These are phyloP conservation scores for Mesembryanthemum crystallinum DNA, from an alignment of 148 eudicot species.

Conservation along the genomic window DNA sequence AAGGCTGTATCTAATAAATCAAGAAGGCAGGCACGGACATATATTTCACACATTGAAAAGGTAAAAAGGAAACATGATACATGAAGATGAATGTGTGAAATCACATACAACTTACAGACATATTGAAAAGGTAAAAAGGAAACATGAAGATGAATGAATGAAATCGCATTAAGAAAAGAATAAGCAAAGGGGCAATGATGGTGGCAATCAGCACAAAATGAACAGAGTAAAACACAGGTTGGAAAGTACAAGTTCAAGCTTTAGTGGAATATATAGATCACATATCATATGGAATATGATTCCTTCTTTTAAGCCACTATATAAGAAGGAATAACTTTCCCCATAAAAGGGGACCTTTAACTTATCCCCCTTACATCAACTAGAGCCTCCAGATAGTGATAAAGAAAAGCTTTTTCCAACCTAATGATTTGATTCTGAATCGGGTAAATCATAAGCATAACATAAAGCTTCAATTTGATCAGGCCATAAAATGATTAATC, in stretches of 20 bases:
- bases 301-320: conserved; percentile 42
- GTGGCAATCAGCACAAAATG: neutral
- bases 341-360: conserved; percentile 18
- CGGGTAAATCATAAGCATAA: conserved; percentile 19
- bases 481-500: neutral
- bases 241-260: conserved; percentile 25
- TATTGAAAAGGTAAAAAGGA: neutral
- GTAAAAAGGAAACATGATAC: neutral
- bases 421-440: conserved; percentile 22
- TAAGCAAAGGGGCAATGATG: neutral
- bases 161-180: neutral
- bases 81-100: neutral
- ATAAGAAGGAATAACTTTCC: conserved; percentile 39
- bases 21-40: too few species aligned
- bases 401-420: conserved; percentile 28
- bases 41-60: neutral
- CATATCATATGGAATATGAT: conserved; percentile 35
- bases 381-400: conserved; percentile 25
- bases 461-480: neutral
- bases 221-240: conserved; percentile 9
- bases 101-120: neutral
- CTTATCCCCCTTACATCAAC: conserved; percentile 23
- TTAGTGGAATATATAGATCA: conserved; percentile 9
- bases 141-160: neutral
- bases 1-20: neutral